Percentiles rank a stretch among this genome's conserved stretches.
Evolutionary conservation across 2,329 filamentous ascomycete species (phyloP).

Genomic region (Fusarium sp.): DNA sequence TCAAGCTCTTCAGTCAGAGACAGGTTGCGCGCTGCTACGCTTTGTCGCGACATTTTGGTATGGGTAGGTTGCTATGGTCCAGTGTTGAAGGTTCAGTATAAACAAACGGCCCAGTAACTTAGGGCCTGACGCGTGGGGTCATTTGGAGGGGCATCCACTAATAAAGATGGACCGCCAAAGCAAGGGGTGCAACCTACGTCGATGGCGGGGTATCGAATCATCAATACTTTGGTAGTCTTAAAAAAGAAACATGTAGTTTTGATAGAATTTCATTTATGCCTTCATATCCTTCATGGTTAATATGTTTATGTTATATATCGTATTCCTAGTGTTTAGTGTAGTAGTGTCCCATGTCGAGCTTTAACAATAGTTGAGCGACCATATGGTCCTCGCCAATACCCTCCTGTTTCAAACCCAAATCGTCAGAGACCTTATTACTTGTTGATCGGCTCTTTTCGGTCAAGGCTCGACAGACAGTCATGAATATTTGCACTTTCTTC

Average conservation of each 20-base stretch:
- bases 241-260: no score
- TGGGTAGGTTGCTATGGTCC: conserved; percentile 4
- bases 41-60: conserved; percentile 61
- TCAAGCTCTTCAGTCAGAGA: conserved; percentile 95
- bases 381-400: conserved; percentile 64
- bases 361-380: conserved; percentile 74
- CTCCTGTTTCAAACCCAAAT: conserved; percentile 51
- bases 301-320: not conserved
- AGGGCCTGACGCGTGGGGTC: conserved; percentile 18
- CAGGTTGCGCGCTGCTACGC: conserved; percentile 66
- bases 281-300: not conserved
- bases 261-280: not conserved
- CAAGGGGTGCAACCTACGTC: not conserved
- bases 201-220: conserved; percentile 27
- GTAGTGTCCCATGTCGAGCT: conserved; percentile 77
- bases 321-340: conserved; percentile 57
- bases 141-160: conserved; percentile 11
- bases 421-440: conserved; percentile 48
- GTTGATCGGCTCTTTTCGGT: conserved; percentile 68
- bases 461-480: conserved; percentile 76
- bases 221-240: not conserved
- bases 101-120: not conserved
- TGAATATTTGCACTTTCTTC: conserved; percentile 79
- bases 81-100: conserved; percentile 16
- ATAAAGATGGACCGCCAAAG: not conserved